Evolutionary conservation across 495 filamentous ascomycete species (phyloP), one percentile per base, ranked within the genome.

Genomic region (Podospora anserina): DNA sequence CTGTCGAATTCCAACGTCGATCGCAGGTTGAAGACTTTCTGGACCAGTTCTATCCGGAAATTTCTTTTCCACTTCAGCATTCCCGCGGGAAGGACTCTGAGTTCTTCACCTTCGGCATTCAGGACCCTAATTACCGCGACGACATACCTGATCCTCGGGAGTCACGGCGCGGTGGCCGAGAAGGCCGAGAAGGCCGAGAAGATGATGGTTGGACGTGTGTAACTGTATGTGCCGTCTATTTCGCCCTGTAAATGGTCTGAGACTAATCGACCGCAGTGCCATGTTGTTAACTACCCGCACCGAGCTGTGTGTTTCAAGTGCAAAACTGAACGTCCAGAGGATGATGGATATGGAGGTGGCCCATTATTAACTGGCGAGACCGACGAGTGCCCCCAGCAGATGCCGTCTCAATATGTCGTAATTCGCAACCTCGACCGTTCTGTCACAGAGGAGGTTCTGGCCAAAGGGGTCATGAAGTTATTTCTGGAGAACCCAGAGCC

Each of bases 181-280:
- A 49, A 11, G 39, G 39, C 13, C 39, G 39, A 16, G 39, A 49
- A 11, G 39, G 39, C 1, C 82, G 85, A 66, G 83, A 82, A 0
- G 90, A 89, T 26, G 89, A 89, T 28, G 90, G 93, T 71, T 96
- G 92, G 92, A 88, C 83, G 18, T 96, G 92, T 72, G 81, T 86
- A 64, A 85, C 86, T 72, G 91, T 94, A 71, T 63, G 70, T 7
- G 19, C 13, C 20, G 11, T 16, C 0, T 18, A 9, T 59, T 49
- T 4, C 2, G 13, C 61, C 2, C 3, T 23, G 2, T 30, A 23
- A 20, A 2, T 15, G 5, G 60, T 30, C 1, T 26, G 18, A 34
- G 28, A 59, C 62, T 44, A 68, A 18, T 15, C 32, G 39, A 5
- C 23, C 0, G 30, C 74, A 95, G 92, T 94, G 92, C 75, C 81